A percentile compares a stretch with the other conserved stretches of the same genome.
These are phyloP conservation scores for Aquanectria penicillioides DNA, from an alignment of 2,329 filamentous ascomycete genomes.

Conservation along the genomic window DNA sequence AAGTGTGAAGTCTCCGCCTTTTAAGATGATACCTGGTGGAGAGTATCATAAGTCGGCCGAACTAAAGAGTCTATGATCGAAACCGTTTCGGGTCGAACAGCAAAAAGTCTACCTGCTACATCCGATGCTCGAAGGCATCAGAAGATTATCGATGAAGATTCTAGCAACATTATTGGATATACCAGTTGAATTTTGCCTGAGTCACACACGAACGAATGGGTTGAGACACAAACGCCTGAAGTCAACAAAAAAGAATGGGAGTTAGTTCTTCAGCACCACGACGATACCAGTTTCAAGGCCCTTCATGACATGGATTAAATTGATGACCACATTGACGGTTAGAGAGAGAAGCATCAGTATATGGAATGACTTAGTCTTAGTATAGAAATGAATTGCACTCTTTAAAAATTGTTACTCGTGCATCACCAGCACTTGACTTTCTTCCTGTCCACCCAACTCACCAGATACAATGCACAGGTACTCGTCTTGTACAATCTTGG, in stretches of 20 bases:
- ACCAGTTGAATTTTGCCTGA: neutral
- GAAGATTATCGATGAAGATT: neutral
- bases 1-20: neutral
- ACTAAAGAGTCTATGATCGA: neutral
- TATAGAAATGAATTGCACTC: neutral
- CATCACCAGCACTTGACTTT: neutral
- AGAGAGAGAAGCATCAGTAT: neutral
- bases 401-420: too few relatives aligned
- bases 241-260: neutral
- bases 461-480: neutral
- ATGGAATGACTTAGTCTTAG: neutral
- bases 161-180: neutral
- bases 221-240: neutral
- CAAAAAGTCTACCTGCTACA: neutral
- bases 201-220: neutral
- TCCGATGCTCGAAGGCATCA: neutral
- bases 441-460: neutral
- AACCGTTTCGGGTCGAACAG: neutral
- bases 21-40: neutral
- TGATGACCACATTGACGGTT: neutral
- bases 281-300: neutral
- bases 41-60: neutral
- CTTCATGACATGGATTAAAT: neutral
- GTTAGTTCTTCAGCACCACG: neutral
- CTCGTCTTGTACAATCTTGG: neutral